These are phyloP conservation scores for Xylariaceae sp. DNA, from an alignment of 2,329 filamentous ascomycete genomes.

Conservation along the genomic window DNA sequence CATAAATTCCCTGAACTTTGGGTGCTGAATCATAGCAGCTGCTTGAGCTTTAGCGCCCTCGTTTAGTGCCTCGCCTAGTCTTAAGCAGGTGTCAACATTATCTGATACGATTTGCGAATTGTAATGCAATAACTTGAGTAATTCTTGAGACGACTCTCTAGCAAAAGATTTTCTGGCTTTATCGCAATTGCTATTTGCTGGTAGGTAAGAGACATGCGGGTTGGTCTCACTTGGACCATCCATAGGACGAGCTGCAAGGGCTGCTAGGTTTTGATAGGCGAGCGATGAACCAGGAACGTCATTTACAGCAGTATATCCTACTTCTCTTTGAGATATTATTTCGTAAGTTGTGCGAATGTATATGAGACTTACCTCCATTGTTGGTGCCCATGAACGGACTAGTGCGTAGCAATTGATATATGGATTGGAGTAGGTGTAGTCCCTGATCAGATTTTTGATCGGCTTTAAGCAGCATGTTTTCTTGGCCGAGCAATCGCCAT, in stretches of 20 bases:
- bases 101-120: not conserved
- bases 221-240: not conserved
- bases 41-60: constrained; percentile 13
- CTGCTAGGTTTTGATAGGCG: not conserved
- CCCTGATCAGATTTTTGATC: constrained; percentile 6
- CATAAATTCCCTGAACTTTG: constrained; percentile 15
- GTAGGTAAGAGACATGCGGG: not conserved
- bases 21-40: constrained; percentile 15
- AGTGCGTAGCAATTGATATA: not conserved
- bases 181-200: not conserved
- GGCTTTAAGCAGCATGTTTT: not conserved
- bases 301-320: not conserved
- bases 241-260: not conserved
- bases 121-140: constrained; percentile 3
- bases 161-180: not conserved
- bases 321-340: not conserved
- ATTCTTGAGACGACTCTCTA: not conserved
- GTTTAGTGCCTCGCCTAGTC: constrained; percentile 2
- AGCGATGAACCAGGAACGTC: not conserved
- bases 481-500: constrained; percentile 1
- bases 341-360: not conserved
- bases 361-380: not conserved
- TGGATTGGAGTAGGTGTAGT: constrained; percentile 5
- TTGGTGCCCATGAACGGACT: not conserved
- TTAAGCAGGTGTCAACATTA: constrained; percentile 4